Conservation (phyloP, 192 early-diverging fungal species). For the Entomortierella chlamydospora region DNA sequence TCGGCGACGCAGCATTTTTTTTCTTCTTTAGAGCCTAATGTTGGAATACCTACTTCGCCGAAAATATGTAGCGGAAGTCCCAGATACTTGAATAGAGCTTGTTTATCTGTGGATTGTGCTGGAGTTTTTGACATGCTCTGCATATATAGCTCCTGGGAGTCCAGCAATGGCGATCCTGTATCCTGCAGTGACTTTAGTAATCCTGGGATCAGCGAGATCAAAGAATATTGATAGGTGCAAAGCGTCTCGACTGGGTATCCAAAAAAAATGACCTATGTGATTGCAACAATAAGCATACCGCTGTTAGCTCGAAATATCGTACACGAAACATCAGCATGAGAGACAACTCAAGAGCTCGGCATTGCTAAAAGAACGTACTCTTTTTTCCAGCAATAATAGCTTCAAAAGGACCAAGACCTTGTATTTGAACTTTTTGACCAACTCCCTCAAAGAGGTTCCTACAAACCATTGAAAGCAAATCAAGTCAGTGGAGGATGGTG, state of each 20-base stretch:
- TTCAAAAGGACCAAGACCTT: slow-evolving; percentile 83
- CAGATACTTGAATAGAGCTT: slow-evolving; percentile 60
- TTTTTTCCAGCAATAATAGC: slow-evolving; percentile 78
- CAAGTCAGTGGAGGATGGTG: neutral
- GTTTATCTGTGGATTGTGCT: slow-evolving; percentile 55
- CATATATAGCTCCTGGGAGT: slow-evolving; percentile 54
- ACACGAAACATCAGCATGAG: no score
- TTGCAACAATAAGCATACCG: neutral
- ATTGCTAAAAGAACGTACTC: no score
- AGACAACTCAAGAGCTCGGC: no score
- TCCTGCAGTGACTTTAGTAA: slow-evolving; percentile 61
- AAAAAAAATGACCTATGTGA: slow-evolving; percentile 77
- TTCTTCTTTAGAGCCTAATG: no score
- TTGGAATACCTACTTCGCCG: slow-evolving; percentile 61
- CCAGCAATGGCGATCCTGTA: slow-evolving; percentile 60
- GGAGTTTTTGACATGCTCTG: slow-evolving; percentile 55
- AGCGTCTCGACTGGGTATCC: slow-evolving; percentile 83
- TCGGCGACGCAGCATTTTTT: no score
- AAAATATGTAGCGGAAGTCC: slow-evolving; percentile 71
- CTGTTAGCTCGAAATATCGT: neutral
- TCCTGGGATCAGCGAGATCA: slow-evolving; percentile 80
- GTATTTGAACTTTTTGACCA: slow-evolving; percentile 78
- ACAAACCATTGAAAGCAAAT: neutral
- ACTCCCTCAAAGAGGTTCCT: slow-evolving; percentile 78
- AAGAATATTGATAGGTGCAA: slow-evolving; percentile 82